A percentile compares a stretch with the other conserved stretches of the same genome.
These are phyloP conservation scores for Rhodofomes roseus DNA, from an alignment of 1,284 basidiomycete species.

Conservation along the genomic window DNA sequence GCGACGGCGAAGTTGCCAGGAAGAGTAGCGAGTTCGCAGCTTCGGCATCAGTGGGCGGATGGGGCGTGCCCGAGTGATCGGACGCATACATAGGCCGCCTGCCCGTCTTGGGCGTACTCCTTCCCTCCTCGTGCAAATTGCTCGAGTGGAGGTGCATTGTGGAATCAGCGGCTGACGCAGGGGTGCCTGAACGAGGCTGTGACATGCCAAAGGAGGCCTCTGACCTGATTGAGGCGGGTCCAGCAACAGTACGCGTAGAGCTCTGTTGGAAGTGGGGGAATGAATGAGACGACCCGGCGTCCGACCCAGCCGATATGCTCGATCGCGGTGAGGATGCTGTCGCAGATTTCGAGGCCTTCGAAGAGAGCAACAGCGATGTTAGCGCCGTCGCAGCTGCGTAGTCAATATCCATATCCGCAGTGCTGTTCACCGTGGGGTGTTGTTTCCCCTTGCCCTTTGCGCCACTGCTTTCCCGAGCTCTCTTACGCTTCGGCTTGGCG, in stretches of 20 bases:
- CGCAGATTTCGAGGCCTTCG: conserved; percentile 54
- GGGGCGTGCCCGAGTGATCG: conserved; percentile 18
- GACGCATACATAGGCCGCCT: conserved; percentile 20
- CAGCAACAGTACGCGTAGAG: conserved; percentile 44
- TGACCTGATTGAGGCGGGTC: conserved; percentile 28
- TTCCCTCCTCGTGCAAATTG: conserved; percentile 17
- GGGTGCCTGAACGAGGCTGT: conserved; percentile 27
- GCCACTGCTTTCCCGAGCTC: conserved; percentile 29
- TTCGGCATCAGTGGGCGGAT: conserved; percentile 61
- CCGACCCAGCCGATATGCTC: conserved; percentile 55
- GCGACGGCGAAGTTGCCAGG: conserved; percentile 77
- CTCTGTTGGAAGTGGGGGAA: conserved; percentile 62
- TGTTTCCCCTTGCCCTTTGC: conserved; percentile 50
- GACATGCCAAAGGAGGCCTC: conserved; percentile 27
- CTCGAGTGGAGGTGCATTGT: conserved; percentile 17
- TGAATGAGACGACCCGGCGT: conserved; percentile 49
- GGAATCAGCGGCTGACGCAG: conserved; percentile 18
- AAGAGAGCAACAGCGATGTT: conserved; percentile 63
- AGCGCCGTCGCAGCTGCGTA: conserved; percentile 78
- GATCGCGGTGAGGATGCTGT: conserved; percentile 63
- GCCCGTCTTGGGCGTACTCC: conserved; percentile 26
- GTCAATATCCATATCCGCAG: conserved; percentile 56
- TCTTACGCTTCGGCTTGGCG: conserved; percentile 21
- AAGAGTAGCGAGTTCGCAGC: conserved; percentile 78
- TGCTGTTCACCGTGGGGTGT: conserved; percentile 23